A percentile compares a stretch with the other conserved stretches of the same genome.
Conservation (phyloP, 2,329 filamentous ascomycete species). For the Alternaria sp. region DNA sequence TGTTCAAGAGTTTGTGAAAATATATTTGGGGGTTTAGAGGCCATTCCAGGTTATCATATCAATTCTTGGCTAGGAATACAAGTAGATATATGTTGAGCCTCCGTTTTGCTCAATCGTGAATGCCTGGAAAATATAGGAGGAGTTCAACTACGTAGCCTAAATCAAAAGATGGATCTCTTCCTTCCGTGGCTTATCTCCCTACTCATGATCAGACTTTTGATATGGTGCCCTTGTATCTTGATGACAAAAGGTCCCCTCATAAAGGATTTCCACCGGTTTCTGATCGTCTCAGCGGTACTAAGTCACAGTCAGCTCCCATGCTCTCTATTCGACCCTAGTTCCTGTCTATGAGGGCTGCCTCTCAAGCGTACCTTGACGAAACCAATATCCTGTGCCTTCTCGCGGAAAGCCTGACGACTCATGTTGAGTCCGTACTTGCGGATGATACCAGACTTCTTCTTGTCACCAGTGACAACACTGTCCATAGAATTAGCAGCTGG, state of each 20-base stretch:
- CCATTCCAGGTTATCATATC: neutral
- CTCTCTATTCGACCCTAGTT: neutral
- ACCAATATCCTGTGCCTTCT: slow-evolving; percentile 71
- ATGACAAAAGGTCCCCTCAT: neutral
- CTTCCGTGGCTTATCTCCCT: neutral
- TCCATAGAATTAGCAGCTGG: neutral
- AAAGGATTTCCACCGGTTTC: neutral
- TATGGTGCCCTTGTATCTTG: neutral
- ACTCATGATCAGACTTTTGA: neutral
- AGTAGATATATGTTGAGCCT: neutral
- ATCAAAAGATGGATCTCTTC: neutral
- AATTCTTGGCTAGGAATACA: neutral
- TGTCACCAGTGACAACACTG: slow-evolving; percentile 40
- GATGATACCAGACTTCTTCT: slow-evolving; percentile 81
- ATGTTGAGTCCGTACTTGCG: slow-evolving; percentile 97
- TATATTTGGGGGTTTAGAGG: neutral
- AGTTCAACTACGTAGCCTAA: neutral
- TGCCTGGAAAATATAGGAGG: neutral
- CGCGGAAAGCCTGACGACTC: slow-evolving; percentile 73
- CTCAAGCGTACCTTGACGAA: slow-evolving; percentile 66
- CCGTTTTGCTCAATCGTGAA: neutral
- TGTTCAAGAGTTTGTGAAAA: neutral
- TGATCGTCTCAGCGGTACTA: neutral
- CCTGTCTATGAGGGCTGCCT: too few relatives aligned
- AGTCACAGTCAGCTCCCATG: neutral